Evolutionary conservation across 495 filamentous ascomycete species (phyloP).

Genomic region (Penicillium subrubescens): DNA sequence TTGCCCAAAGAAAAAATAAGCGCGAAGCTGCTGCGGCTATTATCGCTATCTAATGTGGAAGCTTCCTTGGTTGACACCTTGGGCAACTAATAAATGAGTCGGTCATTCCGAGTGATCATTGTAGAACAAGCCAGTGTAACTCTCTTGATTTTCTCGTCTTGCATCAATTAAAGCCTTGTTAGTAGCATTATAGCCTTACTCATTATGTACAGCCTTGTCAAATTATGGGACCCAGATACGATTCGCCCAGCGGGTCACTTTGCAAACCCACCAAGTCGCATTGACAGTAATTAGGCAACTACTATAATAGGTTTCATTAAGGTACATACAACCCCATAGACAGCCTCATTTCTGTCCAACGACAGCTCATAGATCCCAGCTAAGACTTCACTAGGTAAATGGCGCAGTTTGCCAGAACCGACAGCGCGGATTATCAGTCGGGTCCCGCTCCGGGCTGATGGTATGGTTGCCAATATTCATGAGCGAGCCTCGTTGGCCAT

Average conservation of each 20-base stretch:
- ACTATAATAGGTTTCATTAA: neutral
- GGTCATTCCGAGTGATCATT: neutral
- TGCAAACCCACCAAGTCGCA: neutral
- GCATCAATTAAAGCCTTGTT: neutral
- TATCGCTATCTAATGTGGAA: neutral
- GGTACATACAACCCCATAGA: neutral
- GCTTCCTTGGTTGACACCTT: neutral
- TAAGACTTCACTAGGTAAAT: constrained; percentile 4
- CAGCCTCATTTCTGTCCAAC: neutral
- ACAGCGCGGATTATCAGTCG: constrained; percentile 47
- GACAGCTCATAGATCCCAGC: neutral
- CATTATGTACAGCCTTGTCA: neutral
- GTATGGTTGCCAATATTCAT: constrained; percentile 43
- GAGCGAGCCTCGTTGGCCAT: constrained; percentile 40
- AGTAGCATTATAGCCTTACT: too few species aligned
- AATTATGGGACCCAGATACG: neutral
- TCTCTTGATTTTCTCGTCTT: neutral
- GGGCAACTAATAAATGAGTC: neutral
- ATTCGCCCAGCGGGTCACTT: neutral
- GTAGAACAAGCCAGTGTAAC: neutral
- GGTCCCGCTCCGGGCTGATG: constrained; percentile 46
- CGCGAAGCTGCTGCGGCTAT: neutral
- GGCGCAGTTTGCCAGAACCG: constrained; percentile 38
- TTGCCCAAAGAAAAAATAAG: neutral
- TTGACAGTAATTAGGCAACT: neutral